Evolutionary conservation across 208 protist genomes (phyloP).

Genomic region (Wallacemonas sp.): DNA sequence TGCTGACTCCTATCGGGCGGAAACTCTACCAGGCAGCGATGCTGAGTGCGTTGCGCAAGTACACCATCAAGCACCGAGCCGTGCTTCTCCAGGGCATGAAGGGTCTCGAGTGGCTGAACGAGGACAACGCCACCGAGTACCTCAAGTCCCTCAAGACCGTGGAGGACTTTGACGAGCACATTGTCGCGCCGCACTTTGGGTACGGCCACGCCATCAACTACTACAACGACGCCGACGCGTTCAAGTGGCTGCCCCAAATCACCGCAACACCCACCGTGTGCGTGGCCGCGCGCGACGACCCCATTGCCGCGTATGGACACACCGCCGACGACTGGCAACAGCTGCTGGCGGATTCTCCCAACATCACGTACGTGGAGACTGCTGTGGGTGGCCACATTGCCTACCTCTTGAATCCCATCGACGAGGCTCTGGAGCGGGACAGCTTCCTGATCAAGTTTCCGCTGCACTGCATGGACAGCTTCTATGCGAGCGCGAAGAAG

Average conservation of each 20-base stretch:
- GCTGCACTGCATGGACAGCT: constrained; percentile 26
- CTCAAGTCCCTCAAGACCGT: constrained; percentile 24
- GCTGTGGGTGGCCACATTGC: constrained; percentile 60
- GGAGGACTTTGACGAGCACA: constrained; percentile 43
- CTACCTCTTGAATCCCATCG: constrained; percentile 42
- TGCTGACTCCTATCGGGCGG: constrained; percentile 22
- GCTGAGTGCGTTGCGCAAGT: constrained; percentile 33
- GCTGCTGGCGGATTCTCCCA: constrained; percentile 32
- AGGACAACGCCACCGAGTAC: constrained; percentile 21
- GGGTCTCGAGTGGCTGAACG: constrained; percentile 15
- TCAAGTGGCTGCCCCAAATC: constrained; percentile 37
- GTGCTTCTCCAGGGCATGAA: constrained; percentile 30
- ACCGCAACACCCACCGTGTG: constrained; percentile 38
- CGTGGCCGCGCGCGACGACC: constrained; percentile 47
- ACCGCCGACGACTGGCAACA: constrained; percentile 38
- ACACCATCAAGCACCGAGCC: constrained; percentile 36
- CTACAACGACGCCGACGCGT: constrained; percentile 38
- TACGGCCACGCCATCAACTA: constrained; percentile 42
- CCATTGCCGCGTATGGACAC: constrained; percentile 31
- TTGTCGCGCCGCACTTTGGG: constrained; percentile 55
- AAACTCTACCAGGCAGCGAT: constrained; percentile 42
- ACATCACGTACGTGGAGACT: constrained; percentile 57
- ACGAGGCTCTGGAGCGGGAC: constrained; percentile 19
- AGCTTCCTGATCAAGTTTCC: constrained; percentile 37
- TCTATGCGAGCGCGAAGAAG: neutral